These are phyloP conservation scores for Pseudocercospora musae DNA, from an alignment of 2,329 filamentous ascomycete genomes.

Conservation along the genomic window DNA sequence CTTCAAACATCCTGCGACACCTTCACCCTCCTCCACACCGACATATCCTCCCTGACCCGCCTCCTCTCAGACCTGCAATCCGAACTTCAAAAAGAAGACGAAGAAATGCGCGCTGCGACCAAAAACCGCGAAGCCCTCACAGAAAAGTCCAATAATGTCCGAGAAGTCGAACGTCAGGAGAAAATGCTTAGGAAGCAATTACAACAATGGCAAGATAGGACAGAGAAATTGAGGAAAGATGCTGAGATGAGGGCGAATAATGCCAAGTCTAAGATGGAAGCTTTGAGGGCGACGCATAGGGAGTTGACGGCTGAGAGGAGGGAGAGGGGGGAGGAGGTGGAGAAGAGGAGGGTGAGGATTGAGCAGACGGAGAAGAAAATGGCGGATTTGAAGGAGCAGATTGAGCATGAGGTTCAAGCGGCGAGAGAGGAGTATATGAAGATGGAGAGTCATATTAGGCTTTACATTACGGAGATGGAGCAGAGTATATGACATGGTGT, in stretches of 20 bases:
- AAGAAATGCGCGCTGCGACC: conserved; percentile 75
- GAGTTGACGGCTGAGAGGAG: conserved; percentile 78
- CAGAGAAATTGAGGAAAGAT: conserved; percentile 75
- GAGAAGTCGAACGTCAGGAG: conserved; percentile 88
- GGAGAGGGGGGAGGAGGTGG: conserved; percentile 87
- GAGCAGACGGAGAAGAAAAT: conserved; percentile 99
- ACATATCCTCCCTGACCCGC: conserved; percentile 84
- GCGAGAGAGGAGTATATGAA: conserved; percentile 95
- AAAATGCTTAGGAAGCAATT: conserved; percentile 79
- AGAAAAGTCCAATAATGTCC: conserved; percentile 82
- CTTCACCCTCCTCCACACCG: conserved; percentile 76
- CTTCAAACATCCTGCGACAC: conserved; percentile 90
- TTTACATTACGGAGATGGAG: conserved; percentile 99
- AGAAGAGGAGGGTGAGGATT: conserved; percentile 85
- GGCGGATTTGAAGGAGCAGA: conserved; percentile 95
- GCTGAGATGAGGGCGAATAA: conserved; percentile 76
- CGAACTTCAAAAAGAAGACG: conserved; percentile 88
- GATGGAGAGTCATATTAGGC: conserved; percentile 93
- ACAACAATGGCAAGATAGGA: conserved; percentile 79
- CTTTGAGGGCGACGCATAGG: conserved; percentile 74
- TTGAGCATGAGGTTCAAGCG: conserved; percentile 86
- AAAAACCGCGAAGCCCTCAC: conserved; percentile 83
- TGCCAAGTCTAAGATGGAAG: conserved; percentile 86
- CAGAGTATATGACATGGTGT: conserved; percentile 59
- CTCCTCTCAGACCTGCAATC: conserved; percentile 79